Percentiles rank a stretch among this genome's conserved stretches.
Evolutionary conservation across 768 basidiomycete genomes (phyloP).

Genomic region (Cubamyces sp.): DNA sequence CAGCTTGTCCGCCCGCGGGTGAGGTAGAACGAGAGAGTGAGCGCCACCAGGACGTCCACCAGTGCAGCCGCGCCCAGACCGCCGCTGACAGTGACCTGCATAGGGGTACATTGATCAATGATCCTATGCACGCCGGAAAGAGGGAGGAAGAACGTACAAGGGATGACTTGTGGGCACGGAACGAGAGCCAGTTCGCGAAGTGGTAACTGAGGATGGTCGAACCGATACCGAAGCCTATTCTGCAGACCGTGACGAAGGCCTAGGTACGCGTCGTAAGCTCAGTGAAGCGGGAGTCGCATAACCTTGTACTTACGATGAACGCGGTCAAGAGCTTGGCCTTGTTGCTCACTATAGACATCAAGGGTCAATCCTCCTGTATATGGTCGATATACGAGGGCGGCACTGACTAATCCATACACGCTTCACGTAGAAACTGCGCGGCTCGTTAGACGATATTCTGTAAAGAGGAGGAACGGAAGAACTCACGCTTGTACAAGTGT

Average conservation of each 20-base stretch:
- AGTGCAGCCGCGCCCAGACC: slow-evolving; percentile 16
- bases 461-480: background rate
- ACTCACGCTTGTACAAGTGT: slow-evolving; percentile 17
- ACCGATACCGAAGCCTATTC: slow-evolving; percentile 20
- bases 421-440: background rate
- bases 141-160: background rate
- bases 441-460: background rate
- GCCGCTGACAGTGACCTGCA: slow-evolving; percentile 14
- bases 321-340: slow-evolving; percentile 11
- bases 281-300: too few relatives aligned
- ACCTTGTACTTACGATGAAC: slow-evolving; percentile 11
- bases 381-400: background rate
- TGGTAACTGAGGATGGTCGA: slow-evolving; percentile 20
- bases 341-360: slow-evolving; percentile 12
- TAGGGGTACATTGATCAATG: background rate
- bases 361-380: background rate
- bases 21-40: slow-evolving; percentile 22
- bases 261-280: background rate
- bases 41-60: slow-evolving; percentile 21
- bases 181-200: slow-evolving; percentile 3
- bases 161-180: slow-evolving; percentile 15
- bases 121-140: too few relatives aligned
- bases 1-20: slow-evolving; percentile 8
- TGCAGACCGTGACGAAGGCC: slow-evolving; percentile 11
- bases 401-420: slow-evolving; percentile 16